Evolutionary conservation across 768 basidiomycete genomes (phyloP).

Genomic region (Flagelloscypha sp.): DNA sequence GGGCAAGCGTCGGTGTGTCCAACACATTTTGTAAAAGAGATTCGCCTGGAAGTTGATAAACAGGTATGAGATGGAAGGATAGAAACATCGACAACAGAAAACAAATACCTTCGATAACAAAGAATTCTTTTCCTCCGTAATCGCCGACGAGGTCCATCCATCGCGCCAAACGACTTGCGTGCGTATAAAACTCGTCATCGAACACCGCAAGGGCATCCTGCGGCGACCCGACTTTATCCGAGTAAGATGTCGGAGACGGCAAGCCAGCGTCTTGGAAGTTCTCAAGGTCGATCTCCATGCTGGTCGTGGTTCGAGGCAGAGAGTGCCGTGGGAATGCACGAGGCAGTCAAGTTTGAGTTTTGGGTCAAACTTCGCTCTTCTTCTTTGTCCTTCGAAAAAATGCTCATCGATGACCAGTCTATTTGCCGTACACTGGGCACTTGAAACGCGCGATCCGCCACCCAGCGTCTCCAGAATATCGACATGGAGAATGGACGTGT

Average conservation of each 20-base stretch:
- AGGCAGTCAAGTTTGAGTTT: too few species aligned
- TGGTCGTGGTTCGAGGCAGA: too few species aligned
- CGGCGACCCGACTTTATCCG: constrained; percentile 8
- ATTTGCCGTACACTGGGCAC: too few species aligned
- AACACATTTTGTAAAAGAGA: constrained; percentile 51
- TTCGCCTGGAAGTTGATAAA: constrained; percentile 37
- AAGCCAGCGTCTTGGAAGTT: constrained; percentile 22
- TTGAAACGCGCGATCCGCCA: too few species aligned
- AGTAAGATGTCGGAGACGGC: not conserved
- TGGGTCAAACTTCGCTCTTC: too few species aligned
- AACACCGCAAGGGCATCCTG: constrained; percentile 20
- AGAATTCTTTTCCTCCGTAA: constrained; percentile 59
- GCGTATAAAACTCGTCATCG: constrained; percentile 31
- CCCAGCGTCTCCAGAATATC: too few species aligned
- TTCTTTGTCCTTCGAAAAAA: too few species aligned
- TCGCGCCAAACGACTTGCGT: constrained; percentile 26
- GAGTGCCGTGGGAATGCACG: too few species aligned
- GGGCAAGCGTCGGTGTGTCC: constrained; percentile 51
- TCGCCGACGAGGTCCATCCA: constrained; percentile 71
- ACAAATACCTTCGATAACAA: constrained; percentile 51
- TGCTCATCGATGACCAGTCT: too few species aligned
- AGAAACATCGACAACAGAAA: not conserved
- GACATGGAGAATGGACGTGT: too few species aligned
- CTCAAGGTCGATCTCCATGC: constrained; percentile 29
- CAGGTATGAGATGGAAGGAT: constrained; percentile 4